Evolutionary conservation across 2,329 filamentous ascomycete species (phyloP).

Genomic region (Neopestalotiopsis clavispora): DNA sequence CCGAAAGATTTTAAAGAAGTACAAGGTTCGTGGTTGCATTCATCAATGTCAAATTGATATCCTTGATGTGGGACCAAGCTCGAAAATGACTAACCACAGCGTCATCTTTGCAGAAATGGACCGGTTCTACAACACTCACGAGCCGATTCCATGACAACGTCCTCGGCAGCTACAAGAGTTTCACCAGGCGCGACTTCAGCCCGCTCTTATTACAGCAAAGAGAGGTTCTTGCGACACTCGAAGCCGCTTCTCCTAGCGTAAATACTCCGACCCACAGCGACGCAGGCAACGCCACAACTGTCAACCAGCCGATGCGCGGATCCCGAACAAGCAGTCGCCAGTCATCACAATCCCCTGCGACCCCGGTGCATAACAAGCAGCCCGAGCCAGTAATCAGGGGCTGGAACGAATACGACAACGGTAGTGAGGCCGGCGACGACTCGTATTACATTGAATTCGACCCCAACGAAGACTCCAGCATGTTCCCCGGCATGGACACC

Average conservation of each 20-base stretch:
- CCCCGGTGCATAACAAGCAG: slow-evolving; percentile 26
- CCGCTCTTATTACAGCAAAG: slow-evolving; percentile 56
- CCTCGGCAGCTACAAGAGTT: slow-evolving; percentile 70
- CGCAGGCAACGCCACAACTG: slow-evolving; percentile 25
- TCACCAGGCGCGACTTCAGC: slow-evolving; percentile 69
- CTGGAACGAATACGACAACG: slow-evolving; percentile 89
- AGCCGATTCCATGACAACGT: slow-evolving; percentile 71
- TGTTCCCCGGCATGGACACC: slow-evolving; percentile 68
- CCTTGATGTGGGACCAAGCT: neutral
- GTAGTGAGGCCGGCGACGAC: slow-evolving; percentile 69
- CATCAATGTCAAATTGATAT: slow-evolving; percentile 16
- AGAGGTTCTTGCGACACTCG: slow-evolving; percentile 53
- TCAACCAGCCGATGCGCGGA: slow-evolving; percentile 23
- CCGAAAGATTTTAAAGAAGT: slow-evolving; percentile 84
- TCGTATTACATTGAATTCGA: slow-evolving; percentile 78
- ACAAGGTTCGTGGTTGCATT: slow-evolving; percentile 56
- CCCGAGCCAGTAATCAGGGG: slow-evolving; percentile 49
- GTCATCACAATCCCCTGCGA: slow-evolving; percentile 21
- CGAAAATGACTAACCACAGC: neutral
- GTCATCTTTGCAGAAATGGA: slow-evolving; percentile 70
- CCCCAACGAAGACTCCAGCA: slow-evolving; percentile 60
- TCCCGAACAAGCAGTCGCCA: slow-evolving; percentile 16
- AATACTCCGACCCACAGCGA: slow-evolving; percentile 17
- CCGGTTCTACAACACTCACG: slow-evolving; percentile 69
- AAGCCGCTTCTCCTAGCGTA: slow-evolving; percentile 46